phyloP scores from a whole-genome alignment of 1,284 basidiomycete genomes.

The Leccinum griseonigrum region DNA sequence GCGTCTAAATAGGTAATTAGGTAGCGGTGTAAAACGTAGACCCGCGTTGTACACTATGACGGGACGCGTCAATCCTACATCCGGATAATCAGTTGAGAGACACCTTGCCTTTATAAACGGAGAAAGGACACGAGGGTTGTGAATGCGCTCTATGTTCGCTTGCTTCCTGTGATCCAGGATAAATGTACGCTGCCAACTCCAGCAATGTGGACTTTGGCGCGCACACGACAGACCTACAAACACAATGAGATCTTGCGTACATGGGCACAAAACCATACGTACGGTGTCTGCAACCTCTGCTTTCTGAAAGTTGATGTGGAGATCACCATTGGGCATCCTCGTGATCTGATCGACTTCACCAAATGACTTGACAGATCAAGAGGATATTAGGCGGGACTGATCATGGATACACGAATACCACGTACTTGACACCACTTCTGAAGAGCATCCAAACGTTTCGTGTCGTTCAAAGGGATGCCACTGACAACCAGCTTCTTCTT shows the following conservation, averaged over 20 bases:
- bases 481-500: constrained; percentile 56
- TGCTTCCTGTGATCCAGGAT: constrained; percentile 70
- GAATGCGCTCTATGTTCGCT: constrained; percentile 32
- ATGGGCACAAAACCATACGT: constrained; percentile 22
- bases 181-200: constrained; percentile 74
- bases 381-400: constrained; percentile 6
- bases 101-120: constrained; percentile 27
- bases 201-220: constrained; percentile 66
- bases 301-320: constrained; percentile 67
- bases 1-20: constrained; percentile 26
- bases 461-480: constrained; percentile 50
- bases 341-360: constrained; percentile 69
- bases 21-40: constrained; percentile 26
- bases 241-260: constrained; percentile 2
- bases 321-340: constrained; percentile 68
- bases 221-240: constrained; percentile 66
- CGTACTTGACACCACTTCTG: constrained; percentile 72
- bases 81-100: neutral
- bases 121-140: constrained; percentile 1
- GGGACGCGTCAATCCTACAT: constrained; percentile 2
- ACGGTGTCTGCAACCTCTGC: constrained; percentile 78
- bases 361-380: constrained; percentile 49
- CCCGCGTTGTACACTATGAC: constrained; percentile 29
- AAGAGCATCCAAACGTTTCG: constrained; percentile 50
- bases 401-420: constrained; percentile 4